Percentiles rank a stretch among this genome's conserved stretches.
These are phyloP conservation scores for Nakaseomyces uthaithaninus DNA, from an alignment of 1,139 yeast genomes.

Conservation along the genomic window DNA sequence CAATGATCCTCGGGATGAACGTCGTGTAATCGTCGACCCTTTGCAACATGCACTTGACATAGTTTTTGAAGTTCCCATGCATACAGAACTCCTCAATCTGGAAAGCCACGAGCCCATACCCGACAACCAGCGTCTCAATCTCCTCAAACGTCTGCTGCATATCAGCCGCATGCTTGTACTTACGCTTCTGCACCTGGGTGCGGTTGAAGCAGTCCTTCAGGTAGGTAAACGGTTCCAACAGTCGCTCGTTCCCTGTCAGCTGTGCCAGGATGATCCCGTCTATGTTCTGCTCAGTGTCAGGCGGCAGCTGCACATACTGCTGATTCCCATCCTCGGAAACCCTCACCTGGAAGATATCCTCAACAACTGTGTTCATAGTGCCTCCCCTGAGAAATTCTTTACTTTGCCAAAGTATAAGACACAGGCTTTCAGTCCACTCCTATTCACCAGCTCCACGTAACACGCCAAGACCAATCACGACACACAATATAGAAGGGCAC, in stretches of 20 bases:
- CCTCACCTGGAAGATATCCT: constrained; percentile 26
- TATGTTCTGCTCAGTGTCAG: constrained; percentile 12
- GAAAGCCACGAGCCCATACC: constrained; percentile 63
- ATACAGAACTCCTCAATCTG: constrained; percentile 40
- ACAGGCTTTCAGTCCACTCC: too few species aligned
- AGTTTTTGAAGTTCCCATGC: constrained; percentile 22
- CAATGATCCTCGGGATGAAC: constrained; percentile 51
- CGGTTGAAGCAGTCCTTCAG: constrained; percentile 27
- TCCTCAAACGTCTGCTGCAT: constrained; percentile 40
- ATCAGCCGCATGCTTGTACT: constrained; percentile 25
- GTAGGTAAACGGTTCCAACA: constrained; percentile 24
- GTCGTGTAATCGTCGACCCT: constrained; percentile 39
- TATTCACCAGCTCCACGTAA: too few species aligned
- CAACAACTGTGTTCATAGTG: constrained; percentile 11
- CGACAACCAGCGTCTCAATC: constrained; percentile 46
- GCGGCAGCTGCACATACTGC: constrained; percentile 1
- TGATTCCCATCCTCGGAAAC: not conserved
- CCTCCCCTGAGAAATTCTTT: not conserved
- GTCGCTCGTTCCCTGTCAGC: constrained; percentile 27
- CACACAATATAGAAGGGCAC: too few species aligned
- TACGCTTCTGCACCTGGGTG: constrained; percentile 24
- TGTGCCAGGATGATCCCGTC: constrained; percentile 28
- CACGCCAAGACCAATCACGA: too few species aligned
- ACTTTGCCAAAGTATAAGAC: not conserved
- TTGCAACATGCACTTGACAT: constrained; percentile 32